phyloP scores from a whole-genome alignment of 2,329 filamentous ascomycete species.

The Ascochyta clinopodiicola region DNA sequence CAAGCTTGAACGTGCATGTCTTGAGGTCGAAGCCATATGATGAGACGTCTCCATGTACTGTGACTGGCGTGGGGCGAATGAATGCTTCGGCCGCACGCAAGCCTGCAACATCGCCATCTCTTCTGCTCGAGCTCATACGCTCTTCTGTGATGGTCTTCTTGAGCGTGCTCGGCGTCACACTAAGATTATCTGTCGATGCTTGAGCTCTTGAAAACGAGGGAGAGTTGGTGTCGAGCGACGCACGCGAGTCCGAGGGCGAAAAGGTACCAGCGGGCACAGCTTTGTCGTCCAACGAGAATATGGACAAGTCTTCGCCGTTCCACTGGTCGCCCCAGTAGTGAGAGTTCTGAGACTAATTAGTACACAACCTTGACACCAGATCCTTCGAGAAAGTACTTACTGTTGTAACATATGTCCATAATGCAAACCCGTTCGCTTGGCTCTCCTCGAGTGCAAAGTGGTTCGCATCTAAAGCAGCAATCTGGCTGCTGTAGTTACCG shows the following conservation, averaged over 20 bases:
- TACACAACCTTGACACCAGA: neutral
- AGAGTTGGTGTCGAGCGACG: slow-evolving; percentile 57
- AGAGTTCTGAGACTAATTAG: slow-evolving; percentile 67
- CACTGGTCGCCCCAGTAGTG: slow-evolving; percentile 91
- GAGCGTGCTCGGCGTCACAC: slow-evolving; percentile 76
- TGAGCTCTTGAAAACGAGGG: slow-evolving; percentile 63
- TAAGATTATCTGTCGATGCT: slow-evolving; percentile 52
- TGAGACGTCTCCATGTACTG: slow-evolving; percentile 73
- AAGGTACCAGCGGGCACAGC: slow-evolving; percentile 58
- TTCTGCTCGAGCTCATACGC: slow-evolving; percentile 47
- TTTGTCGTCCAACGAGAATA: slow-evolving; percentile 84
- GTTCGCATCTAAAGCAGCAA: slow-evolving; percentile 92
- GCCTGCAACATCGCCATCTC: slow-evolving; percentile 56
- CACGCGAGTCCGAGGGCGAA: slow-evolving; percentile 59
- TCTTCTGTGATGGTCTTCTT: slow-evolving; percentile 72
- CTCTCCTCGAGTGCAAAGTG: slow-evolving; percentile 90
- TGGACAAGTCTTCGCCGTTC: slow-evolving; percentile 97
- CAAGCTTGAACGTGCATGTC: slow-evolving; percentile 77
- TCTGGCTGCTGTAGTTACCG: slow-evolving; percentile 92
- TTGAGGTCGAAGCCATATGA: slow-evolving; percentile 83
- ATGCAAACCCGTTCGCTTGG: slow-evolving; percentile 79
- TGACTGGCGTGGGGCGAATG: slow-evolving; percentile 81
- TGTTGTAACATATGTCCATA: slow-evolving; percentile 84
- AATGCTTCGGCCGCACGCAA: slow-evolving; percentile 93
- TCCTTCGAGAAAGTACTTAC: slow-evolving; percentile 52